phyloP scores from a whole-genome alignment of 176 grass and related monocot genomes.

The Oryza rufipogon region DNA sequence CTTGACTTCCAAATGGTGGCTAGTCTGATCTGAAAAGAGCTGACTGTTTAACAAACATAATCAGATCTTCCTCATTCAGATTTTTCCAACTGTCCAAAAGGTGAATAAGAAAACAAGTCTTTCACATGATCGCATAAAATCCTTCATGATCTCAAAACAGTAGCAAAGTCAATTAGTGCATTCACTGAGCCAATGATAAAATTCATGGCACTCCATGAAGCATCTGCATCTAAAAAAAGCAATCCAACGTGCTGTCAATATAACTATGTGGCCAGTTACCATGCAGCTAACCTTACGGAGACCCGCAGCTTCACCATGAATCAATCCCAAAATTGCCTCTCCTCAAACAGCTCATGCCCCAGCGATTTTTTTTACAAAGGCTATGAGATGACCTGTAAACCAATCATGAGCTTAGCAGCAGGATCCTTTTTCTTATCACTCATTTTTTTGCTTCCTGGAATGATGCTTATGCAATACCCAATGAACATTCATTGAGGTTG shows the following conservation, averaged over 20 bases:
- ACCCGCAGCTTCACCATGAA: neutral
- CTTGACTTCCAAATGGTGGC: neutral
- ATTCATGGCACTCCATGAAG: neutral
- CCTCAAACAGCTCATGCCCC: slow-evolving; percentile 19
- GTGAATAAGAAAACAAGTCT: slow-evolving; percentile 15
- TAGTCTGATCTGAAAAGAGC: slow-evolving; percentile 8
- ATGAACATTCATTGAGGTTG: neutral
- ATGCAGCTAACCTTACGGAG: slow-evolving; percentile 24
- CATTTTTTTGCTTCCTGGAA: neutral
- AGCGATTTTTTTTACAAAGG: neutral
- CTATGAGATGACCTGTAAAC: neutral
- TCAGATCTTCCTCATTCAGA: slow-evolving; percentile 16
- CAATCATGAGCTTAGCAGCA: neutral
- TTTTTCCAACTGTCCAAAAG: slow-evolving; percentile 15
- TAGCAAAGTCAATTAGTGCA: neutral
- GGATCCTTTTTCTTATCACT: neutral
- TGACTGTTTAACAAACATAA: slow-evolving; percentile 22
- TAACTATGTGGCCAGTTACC: neutral
- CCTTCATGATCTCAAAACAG: neutral
- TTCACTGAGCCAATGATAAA: slow-evolving; percentile 15
- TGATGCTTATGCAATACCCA: neutral
- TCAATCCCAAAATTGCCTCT: neutral
- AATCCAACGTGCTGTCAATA: slow-evolving; percentile 4
- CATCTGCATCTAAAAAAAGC: neutral
- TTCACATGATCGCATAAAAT: neutral